These are phyloP conservation scores for Venturia nashicola DNA, from an alignment of 2,329 filamentous ascomycete genomes.

Conservation along the genomic window DNA sequence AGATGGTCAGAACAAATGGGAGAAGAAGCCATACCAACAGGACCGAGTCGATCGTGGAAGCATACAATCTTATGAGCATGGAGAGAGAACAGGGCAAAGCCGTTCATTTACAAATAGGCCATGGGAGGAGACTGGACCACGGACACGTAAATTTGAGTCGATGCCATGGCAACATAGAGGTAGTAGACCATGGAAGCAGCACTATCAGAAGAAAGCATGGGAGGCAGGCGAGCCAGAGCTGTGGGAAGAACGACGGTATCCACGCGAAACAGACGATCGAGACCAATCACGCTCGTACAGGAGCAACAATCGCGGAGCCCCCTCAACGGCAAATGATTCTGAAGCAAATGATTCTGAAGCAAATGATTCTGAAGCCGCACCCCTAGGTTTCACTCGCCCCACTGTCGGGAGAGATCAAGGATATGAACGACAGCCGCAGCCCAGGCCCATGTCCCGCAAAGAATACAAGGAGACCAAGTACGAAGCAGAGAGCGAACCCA, in stretches of 20 bases:
- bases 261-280: neutral
- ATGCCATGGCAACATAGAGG: neutral
- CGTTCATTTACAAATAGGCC: neutral
- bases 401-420: neutral
- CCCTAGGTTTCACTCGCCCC: neutral
- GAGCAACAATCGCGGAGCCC: neutral
- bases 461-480: constrained; percentile 16
- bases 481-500: neutral
- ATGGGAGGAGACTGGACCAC: neutral
- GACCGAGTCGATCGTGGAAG: neutral
- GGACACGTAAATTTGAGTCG: neutral
- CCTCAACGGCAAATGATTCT: neutral
- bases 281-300: too few relatives aligned
- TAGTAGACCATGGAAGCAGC: neutral
- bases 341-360: too few relatives aligned
- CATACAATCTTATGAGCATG: neutral
- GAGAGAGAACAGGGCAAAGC: constrained; percentile 5
- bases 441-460: neutral
- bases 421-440: neutral
- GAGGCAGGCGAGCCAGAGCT: neutral
- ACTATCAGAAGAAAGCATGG: neutral
- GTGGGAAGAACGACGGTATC: neutral
- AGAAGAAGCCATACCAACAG: neutral
- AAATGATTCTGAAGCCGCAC: neutral
- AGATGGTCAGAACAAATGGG: neutral